A percentile compares a stretch with the other conserved stretches of the same genome.
Conservation (phyloP, 495 filamentous ascomycete genomes). For the Trichoderma virens region DNA sequence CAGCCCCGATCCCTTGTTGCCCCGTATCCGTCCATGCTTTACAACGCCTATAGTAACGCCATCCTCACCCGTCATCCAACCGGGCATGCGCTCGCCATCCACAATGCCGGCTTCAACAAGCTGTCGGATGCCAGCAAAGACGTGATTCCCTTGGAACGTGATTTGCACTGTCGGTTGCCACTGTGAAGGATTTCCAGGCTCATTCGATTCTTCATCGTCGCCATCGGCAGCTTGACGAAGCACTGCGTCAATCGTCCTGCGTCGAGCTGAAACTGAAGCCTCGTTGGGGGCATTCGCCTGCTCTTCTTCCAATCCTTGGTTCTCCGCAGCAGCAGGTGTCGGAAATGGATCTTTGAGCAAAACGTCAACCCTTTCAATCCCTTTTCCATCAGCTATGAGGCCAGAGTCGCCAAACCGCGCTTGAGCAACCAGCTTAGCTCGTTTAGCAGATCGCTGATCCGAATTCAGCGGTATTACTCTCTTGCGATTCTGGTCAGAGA, state of each 20-base stretch:
- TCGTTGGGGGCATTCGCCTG: conserved; percentile 27
- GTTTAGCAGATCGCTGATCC: conserved; percentile 32
- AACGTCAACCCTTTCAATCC: conserved; percentile 55
- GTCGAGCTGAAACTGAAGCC: conserved; percentile 14
- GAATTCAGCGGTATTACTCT: conserved; percentile 20
- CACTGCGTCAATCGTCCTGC: conserved; percentile 25
- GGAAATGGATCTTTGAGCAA: conserved; percentile 49
- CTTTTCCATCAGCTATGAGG: conserved; percentile 43
- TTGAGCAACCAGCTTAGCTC: conserved; percentile 38
- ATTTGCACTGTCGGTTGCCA: conserved; percentile 43
- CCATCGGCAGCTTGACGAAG: conserved; percentile 17
- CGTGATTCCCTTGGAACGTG: conserved; percentile 63
- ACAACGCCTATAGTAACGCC: conserved; percentile 66
- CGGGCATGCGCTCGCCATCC: conserved; percentile 69
- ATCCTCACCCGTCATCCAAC: conserved; percentile 88
- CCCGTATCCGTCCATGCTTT: conserved; percentile 49
- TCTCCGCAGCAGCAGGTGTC: conserved; percentile 19
- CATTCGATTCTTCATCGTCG: conserved; percentile 18
- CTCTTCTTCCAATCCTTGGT: conserved; percentile 18
- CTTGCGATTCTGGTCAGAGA: conserved; percentile 15
- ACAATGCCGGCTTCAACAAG: conserved; percentile 67
- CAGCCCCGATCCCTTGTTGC: conserved; percentile 39
- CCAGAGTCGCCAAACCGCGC: conserved; percentile 49
- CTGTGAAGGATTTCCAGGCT: background rate
- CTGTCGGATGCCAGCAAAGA: conserved; percentile 72